phyloP scores from a whole-genome alignment of 768 basidiomycete species.

The Podaxis sp. region DNA sequence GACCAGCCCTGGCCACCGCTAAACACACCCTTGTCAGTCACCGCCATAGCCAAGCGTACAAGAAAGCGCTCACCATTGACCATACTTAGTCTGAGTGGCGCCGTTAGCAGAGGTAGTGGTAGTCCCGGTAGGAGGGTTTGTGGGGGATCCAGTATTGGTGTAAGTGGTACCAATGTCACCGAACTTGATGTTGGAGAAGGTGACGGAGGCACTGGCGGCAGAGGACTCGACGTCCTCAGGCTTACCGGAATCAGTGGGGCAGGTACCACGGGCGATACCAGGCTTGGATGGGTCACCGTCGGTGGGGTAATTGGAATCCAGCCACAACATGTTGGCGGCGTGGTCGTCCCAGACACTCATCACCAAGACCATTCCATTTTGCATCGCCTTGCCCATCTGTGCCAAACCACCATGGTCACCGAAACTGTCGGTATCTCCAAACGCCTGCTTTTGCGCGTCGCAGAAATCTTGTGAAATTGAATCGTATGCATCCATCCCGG shows the following conservation, averaged over 20 bases:
- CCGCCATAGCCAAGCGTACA: neutral
- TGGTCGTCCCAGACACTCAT: constrained; percentile 32
- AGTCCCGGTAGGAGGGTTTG: neutral
- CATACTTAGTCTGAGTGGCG: neutral
- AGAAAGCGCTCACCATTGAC: neutral
- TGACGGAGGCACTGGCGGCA: constrained; percentile 20
- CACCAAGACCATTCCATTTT: constrained; percentile 39
- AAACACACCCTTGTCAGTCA: neutral
- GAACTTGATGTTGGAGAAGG: constrained; percentile 24
- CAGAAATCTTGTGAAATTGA: constrained; percentile 21
- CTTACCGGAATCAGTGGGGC: constrained; percentile 19
- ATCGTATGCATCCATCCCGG: constrained; percentile 16
- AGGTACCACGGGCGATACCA: constrained; percentile 23
- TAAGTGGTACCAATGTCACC: constrained; percentile 13
- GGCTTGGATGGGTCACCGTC: constrained; percentile 19
- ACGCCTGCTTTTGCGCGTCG: constrained; percentile 16
- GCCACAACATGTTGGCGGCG: constrained; percentile 40
- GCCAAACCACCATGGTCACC: constrained; percentile 19
- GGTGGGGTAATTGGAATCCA: constrained; percentile 38
- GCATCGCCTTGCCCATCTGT: constrained; percentile 19
- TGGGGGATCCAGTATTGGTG: neutral
- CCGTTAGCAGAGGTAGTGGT: neutral
- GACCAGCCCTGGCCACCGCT: neutral
- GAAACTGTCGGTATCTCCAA: constrained; percentile 23
- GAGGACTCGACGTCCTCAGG: constrained; percentile 18